Conservation (phyloP, 371 early-diverging fungal genomes). For the Cokeromyces recurvatus region DNA sequence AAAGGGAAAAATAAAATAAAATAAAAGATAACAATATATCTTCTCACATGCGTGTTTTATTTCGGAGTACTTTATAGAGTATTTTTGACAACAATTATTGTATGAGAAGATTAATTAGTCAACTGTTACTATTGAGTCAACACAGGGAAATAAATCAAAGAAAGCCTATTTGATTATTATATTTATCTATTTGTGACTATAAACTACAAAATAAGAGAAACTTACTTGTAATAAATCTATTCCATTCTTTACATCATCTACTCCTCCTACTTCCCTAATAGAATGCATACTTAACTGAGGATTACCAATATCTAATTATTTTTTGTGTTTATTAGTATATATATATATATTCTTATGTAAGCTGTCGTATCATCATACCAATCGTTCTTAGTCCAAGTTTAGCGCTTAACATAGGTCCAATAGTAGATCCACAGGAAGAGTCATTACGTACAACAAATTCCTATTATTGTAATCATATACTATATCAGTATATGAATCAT, state of each 20-base stretch:
- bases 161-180: constrained; percentile 8
- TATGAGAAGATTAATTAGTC: constrained; percentile 18
- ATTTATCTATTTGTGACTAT: too few relatives aligned
- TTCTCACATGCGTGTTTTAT: too few relatives aligned
- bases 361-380: constrained; percentile 40
- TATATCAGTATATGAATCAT: neutral
- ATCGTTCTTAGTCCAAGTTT: constrained; percentile 94
- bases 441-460: constrained; percentile 96
- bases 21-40: too few relatives aligned
- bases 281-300: constrained; percentile 95
- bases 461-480: constrained; percentile 7
- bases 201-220: too few relatives aligned
- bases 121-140: constrained; percentile 12
- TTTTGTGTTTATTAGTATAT: too few relatives aligned
- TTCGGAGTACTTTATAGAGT: too few relatives aligned
- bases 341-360: too few relatives aligned
- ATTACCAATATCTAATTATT: constrained; percentile 86
- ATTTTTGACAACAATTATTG: too few relatives aligned
- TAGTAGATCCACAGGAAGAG: constrained; percentile 91
- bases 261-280: constrained; percentile 86
- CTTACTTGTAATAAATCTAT: constrained; percentile 69
- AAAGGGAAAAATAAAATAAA: too few relatives aligned
- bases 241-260: constrained; percentile 79
- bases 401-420: constrained; percentile 94
- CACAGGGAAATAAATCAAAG: constrained; percentile 20